Conservation (phyloP, 345 rosid species). For the Toxicodendron radicans region DNA sequence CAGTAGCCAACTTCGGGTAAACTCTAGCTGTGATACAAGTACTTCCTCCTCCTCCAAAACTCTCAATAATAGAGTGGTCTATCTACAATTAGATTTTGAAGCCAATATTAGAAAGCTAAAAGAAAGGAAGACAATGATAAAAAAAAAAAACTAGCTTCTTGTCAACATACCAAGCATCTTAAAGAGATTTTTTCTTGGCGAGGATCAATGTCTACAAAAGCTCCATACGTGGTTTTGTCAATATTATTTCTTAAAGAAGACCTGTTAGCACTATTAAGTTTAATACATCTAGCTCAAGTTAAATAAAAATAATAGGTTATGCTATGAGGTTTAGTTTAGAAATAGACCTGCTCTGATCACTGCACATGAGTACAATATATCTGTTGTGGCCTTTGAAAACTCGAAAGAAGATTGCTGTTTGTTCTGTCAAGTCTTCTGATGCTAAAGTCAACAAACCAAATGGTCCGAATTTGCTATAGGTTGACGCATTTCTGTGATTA, state of each 20-base stretch:
- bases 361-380: slow-evolving; percentile 54
- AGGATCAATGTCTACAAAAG: slow-evolving; percentile 44
- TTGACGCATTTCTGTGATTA: slow-evolving; percentile 32
- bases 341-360: slow-evolving; percentile 52
- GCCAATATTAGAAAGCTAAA: background rate
- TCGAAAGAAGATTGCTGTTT: slow-evolving; percentile 62
- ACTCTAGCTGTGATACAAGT: slow-evolving; percentile 60
- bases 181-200: slow-evolving; percentile 44
- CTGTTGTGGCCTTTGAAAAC: slow-evolving; percentile 36
- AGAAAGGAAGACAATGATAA: background rate
- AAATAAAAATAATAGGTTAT: background rate
- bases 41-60: slow-evolving; percentile 56
- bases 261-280: slow-evolving; percentile 26
- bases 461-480: slow-evolving; percentile 49
- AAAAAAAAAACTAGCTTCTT: background rate
- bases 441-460: slow-evolving; percentile 67
- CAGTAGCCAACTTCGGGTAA: slow-evolving; percentile 50
- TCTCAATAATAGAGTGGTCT: slow-evolving; percentile 51
- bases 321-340: background rate
- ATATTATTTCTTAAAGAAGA: slow-evolving; percentile 41
- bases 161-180: slow-evolving; percentile 57
- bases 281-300: background rate
- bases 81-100: slow-evolving; percentile 30
- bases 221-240: slow-evolving; percentile 41
- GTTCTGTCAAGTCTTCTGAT: slow-evolving; percentile 48